Evolutionary conservation across 495 filamentous ascomycete species (phyloP), one percentile per base, ranked within the genome.

Genomic region (Penicillium desertorum): DNA sequence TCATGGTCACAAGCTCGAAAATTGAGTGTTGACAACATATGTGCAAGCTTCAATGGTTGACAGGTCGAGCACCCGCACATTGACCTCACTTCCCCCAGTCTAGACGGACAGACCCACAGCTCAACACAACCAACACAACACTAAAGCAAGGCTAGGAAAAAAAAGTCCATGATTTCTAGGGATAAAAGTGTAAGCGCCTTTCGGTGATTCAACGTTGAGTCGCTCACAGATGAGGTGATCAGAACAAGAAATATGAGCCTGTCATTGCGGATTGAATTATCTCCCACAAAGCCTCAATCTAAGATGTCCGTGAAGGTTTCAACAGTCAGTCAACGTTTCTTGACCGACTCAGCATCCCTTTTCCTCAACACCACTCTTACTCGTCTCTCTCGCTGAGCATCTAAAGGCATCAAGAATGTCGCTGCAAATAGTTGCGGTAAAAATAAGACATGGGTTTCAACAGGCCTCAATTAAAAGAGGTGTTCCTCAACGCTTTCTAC

Each of bases 91-190:
- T 46, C 30, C 44, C 4, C 23, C 23, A n/a, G 23, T 46, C 23
- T 11, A n/a, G 44, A 46, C 44, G 12, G 23, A 46, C 44, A 46
- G 44, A 46, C 11, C 23, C 44, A 46, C 3, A 46, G 44, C 44
- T 46, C 19, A 34, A 49, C 29, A 49, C 29, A 36, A 49, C 46
- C 45, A 49, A 49, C 30, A 49, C 1, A 34, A 22, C 46, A 49
- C 46, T 49, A 36, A 46, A 46, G 44, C 22, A n/a, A 49, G 46
- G 30, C 30, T 22, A 49, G 27, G 30, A 37, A 37, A 36, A 49
- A 34, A 22, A 49, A 49, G 6, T 49, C 6, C 17, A 49, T 36
- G 29, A 36, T 36, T 36, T 49, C 46, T 27, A 2, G 17, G 17
- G 30, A 49, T 49, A 19, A 49, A 36, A 49, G 36, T 36, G 30